Evolutionary conservation across 192 early-diverging fungal species (phyloP), one percentile per base, ranked within the genome.

Genomic region (Coemansia biformis): DNA sequence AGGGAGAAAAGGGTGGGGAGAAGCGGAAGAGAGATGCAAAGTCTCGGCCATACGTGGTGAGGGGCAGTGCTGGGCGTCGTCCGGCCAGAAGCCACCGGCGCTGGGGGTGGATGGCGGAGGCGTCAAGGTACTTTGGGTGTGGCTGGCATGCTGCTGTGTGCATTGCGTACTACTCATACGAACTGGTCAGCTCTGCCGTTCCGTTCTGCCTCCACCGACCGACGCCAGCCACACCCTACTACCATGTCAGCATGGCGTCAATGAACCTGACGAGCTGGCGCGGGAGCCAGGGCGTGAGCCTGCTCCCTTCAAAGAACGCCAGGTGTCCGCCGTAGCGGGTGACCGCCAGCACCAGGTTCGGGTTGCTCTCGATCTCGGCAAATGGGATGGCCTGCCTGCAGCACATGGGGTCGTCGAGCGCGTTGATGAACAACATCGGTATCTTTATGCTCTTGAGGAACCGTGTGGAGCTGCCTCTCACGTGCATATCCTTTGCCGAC

Each of bases 331-430:
- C 94, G 18, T 78, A 69, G 1, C 59, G 49, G 13, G 94, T 98
- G 16, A 81, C 78, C 4, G 87, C 92, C 32, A 95, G 63, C 1
- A 93, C 37, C 16, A 89, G 75, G 57, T 85, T 67, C 11, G 91
- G 90, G 53, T 98, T 98, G 16, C 50, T 60, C 43, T 67, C 63
- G 33, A 83, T 78, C 49, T 93, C 90, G 45, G 79, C 70, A 26
- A 54, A 69, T 5, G 95, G 95, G 8, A 92, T 78, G 7, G 79
- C 78, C 46, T 84, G 73, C 6, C 31, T 31, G 17, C 64, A 62
- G 30, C 84, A 83, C 66, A 98, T 86, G 9, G 95, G 95, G 59
- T 98, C 95, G 59, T 96, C 89, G 32, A 85, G 43, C 12, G 92
- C 88, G 36, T 83, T 85, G 36, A 95, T 63, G 38, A 90, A 86